Evolutionary conservation across 208 protist genomes (phyloP).

Genomic region (Wallacemonas sp.): DNA sequence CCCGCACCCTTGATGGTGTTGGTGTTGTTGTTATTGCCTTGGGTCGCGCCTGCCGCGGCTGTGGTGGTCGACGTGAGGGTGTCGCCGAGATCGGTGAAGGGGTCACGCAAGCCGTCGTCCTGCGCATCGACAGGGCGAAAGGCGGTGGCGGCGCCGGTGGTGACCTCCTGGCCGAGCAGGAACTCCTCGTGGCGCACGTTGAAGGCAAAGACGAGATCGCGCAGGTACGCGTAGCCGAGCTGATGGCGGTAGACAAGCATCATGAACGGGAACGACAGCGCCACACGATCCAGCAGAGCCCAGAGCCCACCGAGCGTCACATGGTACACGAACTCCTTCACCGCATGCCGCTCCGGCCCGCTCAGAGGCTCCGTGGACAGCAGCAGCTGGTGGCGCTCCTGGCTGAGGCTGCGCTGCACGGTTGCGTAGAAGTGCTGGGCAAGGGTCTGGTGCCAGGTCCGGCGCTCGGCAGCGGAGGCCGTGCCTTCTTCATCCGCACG

Average conservation of each 20-base stretch:
- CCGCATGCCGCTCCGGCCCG: conserved; percentile 51
- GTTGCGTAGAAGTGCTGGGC: conserved; percentile 50
- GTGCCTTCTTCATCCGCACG: conserved; percentile 13
- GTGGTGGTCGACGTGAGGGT: neutral
- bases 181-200: conserved; percentile 63
- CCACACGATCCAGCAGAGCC: conserved; percentile 47
- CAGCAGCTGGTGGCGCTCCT: neutral
- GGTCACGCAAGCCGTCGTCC: neutral
- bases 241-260: conserved; percentile 57
- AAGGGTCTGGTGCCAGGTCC: conserved; percentile 63
- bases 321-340: conserved; percentile 79
- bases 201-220: conserved; percentile 69
- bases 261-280: conserved; percentile 68
- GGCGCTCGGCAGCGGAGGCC: conserved; percentile 36
- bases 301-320: conserved; percentile 29
- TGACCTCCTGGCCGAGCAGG: conserved; percentile 44
- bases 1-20: neutral
- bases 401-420: conserved; percentile 29
- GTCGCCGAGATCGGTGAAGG: neutral
- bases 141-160: neutral
- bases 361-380: neutral
- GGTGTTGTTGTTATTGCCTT: neutral
- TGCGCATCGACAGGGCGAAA: neutral
- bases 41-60: too few species aligned
- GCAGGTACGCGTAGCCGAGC: conserved; percentile 61